Evolutionary conservation across 805 yeast species (phyloP), one percentile per base, ranked within the genome.

Genomic region (Teunomyces atbi): DNA sequence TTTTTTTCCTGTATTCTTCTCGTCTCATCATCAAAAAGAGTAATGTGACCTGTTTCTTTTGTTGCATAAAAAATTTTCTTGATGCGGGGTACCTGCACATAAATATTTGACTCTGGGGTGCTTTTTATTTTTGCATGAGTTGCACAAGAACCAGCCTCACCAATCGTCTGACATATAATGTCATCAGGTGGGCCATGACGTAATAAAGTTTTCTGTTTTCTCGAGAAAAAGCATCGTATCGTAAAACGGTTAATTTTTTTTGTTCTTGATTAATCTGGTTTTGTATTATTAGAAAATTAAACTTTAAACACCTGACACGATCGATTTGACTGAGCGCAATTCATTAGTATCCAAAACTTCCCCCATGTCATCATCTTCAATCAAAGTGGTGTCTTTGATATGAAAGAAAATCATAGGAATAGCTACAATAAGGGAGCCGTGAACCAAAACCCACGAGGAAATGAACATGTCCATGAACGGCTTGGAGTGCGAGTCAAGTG

Each of bases 341-440:
- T 36, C 73, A 7, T 48, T 45, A 18, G 32, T 10, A 21, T 41
- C 44, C 23, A 45, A 29, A 7, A 45, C 38, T 2, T 30, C 35
- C 18, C 48, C 48, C 26, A 34, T 35, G 12, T 61, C 69, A 48
- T 71, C 74, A 7, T 57, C 59, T 43, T 61, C 68, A 4, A 56
- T 53, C 4, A 49, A 68, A 16, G 82, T 74, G 46, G 68, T 69
- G 47, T 79, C 81, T 19, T 64, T 63, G 48, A 80, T 67, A 52
- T 58, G 67, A 56, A 63, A 66, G 50, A 64, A 72, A n/a, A 78
- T 56, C 44, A 77, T 61, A 2, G 84, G 84, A 7, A 66, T 55
- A 4, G 78, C 82, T 52, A 81, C 51, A 6, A 80, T n/a, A 48
- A 81, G 65, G 19, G 82, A 64, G 8, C 74, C 83, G 30, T 62